Percentiles rank a stretch among this genome's conserved stretches.
Evolutionary conservation across 163 green algal species (phyloP).

Genomic region (Chlorella variabilis): DNA sequence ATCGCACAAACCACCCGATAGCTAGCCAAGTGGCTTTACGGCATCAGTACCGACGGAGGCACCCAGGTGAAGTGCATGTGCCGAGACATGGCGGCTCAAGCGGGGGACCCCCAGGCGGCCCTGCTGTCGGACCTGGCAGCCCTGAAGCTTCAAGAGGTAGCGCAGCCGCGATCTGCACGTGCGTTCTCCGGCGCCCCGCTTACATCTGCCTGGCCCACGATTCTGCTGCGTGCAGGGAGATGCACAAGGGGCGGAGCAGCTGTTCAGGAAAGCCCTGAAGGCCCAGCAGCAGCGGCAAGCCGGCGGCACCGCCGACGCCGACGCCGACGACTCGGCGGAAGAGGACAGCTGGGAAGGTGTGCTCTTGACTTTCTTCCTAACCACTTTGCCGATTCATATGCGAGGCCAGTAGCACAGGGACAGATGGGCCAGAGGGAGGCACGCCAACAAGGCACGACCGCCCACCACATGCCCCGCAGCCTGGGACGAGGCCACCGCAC

Average conservation of each 20-base stretch:
- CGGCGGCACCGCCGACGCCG: background rate
- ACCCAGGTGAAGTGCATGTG: no score
- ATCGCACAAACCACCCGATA: no score
- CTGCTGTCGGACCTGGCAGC: background rate
- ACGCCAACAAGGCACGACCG: no score
- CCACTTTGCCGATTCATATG: background rate
- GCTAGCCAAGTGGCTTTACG: no score
- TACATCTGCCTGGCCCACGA: background rate
- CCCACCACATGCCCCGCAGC: background rate
- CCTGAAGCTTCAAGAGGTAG: background rate
- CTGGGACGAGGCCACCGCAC: conserved; percentile 6
- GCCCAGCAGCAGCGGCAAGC: background rate
- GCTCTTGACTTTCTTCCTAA: background rate
- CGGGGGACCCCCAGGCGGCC: background rate
- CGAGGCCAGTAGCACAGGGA: no score
- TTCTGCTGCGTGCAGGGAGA: conserved; percentile 12
- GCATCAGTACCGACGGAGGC: no score
- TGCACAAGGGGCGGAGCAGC: background rate
- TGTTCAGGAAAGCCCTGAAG: conserved; percentile 15
- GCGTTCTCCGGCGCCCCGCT: no score
- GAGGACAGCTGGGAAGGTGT: conserved; percentile 34
- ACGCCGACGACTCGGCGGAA: background rate
- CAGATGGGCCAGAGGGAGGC: no score
- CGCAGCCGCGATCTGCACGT: no score
- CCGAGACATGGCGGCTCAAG: background rate